These are phyloP conservation scores for Lecanicillium sp. DNA, from an alignment of 2,329 filamentous ascomycete species.

Conservation along the genomic window DNA sequence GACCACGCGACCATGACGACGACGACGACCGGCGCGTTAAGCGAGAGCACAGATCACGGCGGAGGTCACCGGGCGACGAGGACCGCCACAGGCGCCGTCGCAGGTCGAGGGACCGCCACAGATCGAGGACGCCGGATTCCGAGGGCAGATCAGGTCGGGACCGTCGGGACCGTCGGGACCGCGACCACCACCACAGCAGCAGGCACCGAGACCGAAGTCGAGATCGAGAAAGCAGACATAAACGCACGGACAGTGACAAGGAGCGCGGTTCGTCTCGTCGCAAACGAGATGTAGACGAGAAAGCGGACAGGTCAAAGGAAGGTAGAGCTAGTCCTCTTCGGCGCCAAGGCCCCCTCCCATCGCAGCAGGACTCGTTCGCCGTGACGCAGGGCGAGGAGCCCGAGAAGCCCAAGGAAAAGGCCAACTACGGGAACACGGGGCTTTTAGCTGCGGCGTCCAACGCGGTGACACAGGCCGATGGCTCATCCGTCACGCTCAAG, in stretches of 20 bases:
- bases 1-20: conserved; percentile 1
- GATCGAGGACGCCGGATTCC: conserved; percentile 13
- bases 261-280: neutral
- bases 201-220: conserved; percentile 21
- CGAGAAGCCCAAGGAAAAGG: conserved; percentile 69
- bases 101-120: conserved; percentile 10
- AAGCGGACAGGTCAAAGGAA: conserved; percentile 17
- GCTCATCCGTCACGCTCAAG: conserved; percentile 75
- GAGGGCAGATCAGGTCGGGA: conserved; percentile 12
- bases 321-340: conserved; percentile 22
- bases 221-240: conserved; percentile 7
- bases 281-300: conserved; percentile 5
- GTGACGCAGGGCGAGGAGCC: conserved; percentile 38
- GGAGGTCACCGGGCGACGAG: conserved; percentile 11
- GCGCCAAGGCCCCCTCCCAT: conserved; percentile 48
- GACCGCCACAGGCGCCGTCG: conserved; percentile 10
- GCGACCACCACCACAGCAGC: conserved; percentile 19
- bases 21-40: neutral
- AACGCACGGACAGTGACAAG: conserved; percentile 8
- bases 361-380: conserved; percentile 55
- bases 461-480: conserved; percentile 61
- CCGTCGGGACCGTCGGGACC: conserved; percentile 15
- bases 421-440: conserved; percentile 78
- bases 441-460: conserved; percentile 85
- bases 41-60: conserved; percentile 3